Percentiles rank a stretch among this genome's conserved stretches.
Evolutionary conservation across 1,139 yeast species (phyloP).

Genomic region (Blastobotrys ciferrii): DNA sequence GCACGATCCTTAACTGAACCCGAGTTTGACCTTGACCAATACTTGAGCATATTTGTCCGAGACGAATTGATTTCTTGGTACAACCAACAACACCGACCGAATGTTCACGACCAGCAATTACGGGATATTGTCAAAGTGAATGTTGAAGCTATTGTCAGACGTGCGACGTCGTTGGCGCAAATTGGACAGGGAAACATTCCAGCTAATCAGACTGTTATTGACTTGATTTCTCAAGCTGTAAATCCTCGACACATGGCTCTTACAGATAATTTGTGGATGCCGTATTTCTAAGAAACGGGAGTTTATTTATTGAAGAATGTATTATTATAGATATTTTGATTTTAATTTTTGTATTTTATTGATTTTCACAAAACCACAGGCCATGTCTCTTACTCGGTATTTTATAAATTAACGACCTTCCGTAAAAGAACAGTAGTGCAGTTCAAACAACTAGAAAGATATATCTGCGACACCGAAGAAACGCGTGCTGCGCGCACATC

Average conservation of each 20-base stretch:
- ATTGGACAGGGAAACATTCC: slow-evolving; percentile 71
- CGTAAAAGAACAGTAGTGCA: no score
- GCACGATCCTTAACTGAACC: slow-evolving; percentile 90
- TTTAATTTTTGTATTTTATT: background rate
- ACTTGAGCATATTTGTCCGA: slow-evolving; percentile 84
- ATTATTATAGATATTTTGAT: slow-evolving; percentile 6
- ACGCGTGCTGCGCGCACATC: no score
- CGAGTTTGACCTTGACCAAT: slow-evolving; percentile 73
- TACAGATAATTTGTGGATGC: slow-evolving; percentile 95
- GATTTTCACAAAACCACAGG: no score
- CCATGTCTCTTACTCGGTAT: no score
- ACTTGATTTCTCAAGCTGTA: slow-evolving; percentile 91
- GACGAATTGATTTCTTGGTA: slow-evolving; percentile 96
- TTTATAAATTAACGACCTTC: no score
- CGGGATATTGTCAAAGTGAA: slow-evolving; percentile 86
- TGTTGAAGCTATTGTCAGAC: slow-evolving; percentile 79
- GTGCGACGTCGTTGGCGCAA: slow-evolving; percentile 64
- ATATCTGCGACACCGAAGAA: no score
- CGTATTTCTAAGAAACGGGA: slow-evolving; percentile 55
- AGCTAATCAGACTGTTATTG: slow-evolving; percentile 90
- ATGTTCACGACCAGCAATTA: slow-evolving; percentile 73
- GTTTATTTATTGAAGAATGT: slow-evolving; percentile 11
- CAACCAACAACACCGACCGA: slow-evolving; percentile 65
- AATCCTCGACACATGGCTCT: slow-evolving; percentile 92
- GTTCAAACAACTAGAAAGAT: no score